A percentile compares a stretch with the other conserved stretches of the same genome.
Conservation (phyloP, 2,329 filamentous ascomycete genomes). For the Fusarium piperis region DNA sequence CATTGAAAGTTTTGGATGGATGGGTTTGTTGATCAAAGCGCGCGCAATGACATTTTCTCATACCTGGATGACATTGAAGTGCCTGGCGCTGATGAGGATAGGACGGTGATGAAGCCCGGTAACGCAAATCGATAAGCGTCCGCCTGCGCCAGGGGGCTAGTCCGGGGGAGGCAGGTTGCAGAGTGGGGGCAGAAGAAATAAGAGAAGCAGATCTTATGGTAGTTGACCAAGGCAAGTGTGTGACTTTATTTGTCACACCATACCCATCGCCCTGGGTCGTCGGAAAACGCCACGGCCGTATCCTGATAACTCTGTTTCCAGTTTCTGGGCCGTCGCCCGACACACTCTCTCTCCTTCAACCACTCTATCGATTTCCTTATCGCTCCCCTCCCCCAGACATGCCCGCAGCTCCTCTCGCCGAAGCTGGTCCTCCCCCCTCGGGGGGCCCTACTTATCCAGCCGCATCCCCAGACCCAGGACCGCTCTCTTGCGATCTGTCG, state of each 20-base stretch:
- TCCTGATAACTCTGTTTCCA: constrained; percentile 3
- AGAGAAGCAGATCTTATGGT: neutral
- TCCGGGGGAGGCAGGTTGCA: constrained; percentile 15
- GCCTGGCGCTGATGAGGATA: neutral
- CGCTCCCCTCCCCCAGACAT: neutral
- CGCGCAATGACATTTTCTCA: neutral
- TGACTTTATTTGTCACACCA: neutral
- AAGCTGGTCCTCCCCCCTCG: neutral
- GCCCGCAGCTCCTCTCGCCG: neutral
- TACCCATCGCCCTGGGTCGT: constrained; percentile 9
- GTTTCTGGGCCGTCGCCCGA: constrained; percentile 3
- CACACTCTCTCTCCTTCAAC: neutral
- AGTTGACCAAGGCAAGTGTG: neutral
- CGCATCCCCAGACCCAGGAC: neutral
- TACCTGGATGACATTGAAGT: neutral
- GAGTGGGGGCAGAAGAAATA: neutral
- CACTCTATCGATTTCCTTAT: neutral
- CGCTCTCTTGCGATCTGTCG: neutral
- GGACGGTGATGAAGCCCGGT: neutral
- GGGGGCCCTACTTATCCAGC: neutral
- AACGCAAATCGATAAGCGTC: constrained; percentile 34
- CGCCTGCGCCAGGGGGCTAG: constrained; percentile 20
- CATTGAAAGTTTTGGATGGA: neutral
- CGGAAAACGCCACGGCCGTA: constrained; percentile 2
- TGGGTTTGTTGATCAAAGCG: neutral